Conservation (phyloP, 352 stramenopile species). For the Pythium dissimile region DNA sequence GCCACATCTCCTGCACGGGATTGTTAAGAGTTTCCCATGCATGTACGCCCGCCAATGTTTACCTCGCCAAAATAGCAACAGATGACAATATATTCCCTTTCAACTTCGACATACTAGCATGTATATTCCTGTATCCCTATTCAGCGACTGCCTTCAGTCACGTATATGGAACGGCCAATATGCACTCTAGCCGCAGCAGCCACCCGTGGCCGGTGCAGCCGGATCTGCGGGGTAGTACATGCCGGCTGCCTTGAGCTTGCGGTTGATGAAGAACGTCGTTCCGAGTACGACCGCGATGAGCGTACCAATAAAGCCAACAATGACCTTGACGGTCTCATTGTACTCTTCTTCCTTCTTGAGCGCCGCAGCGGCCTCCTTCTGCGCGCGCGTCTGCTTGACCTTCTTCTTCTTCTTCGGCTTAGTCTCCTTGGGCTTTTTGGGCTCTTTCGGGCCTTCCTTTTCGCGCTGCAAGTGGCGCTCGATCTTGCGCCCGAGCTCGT, state of each 20-base stretch:
- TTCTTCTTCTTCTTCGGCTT: constrained; percentile 62
- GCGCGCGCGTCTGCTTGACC: constrained; percentile 56
- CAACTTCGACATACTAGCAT: too few species aligned
- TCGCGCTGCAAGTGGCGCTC: constrained; percentile 57
- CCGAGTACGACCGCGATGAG: constrained; percentile 52
- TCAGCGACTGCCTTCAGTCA: neutral
- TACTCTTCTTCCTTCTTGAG: constrained; percentile 69
- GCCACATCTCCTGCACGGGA: too few species aligned
- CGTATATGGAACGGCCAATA: neutral
- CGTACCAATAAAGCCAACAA: constrained; percentile 67
- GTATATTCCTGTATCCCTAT: too few species aligned
- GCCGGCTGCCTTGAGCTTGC: constrained; percentile 77
- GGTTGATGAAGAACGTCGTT: constrained; percentile 71
- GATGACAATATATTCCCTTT: too few species aligned
- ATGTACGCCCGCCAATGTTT: too few species aligned
- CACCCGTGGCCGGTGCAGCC: constrained; percentile 41
- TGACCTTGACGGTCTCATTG: constrained; percentile 61
- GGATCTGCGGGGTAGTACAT: constrained; percentile 74
- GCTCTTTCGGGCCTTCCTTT: constrained; percentile 28
- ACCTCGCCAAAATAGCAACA: too few species aligned
- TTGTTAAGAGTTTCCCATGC: too few species aligned
- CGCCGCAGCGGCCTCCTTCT: constrained; percentile 46
- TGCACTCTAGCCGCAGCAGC: constrained; percentile 30
- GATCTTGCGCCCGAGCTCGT: constrained; percentile 51
- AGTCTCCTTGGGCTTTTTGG: constrained; percentile 26